Percentiles rank a stretch among this genome's conserved stretches.
Conservation (phyloP, 345 rosid genomes). For the Aegle marmelos region DNA sequence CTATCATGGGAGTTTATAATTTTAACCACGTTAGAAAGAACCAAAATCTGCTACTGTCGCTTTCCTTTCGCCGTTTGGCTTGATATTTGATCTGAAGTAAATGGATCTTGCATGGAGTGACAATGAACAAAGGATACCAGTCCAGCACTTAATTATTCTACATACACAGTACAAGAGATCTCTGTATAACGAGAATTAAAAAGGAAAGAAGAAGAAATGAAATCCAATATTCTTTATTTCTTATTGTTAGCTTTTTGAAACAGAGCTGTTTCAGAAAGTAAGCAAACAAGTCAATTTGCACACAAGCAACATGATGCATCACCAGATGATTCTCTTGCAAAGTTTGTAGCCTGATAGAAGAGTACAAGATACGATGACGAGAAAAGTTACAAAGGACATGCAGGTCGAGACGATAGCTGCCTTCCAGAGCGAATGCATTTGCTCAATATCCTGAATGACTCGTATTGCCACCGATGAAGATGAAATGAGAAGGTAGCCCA, state of each 20-base stretch:
- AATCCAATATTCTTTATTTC: not conserved
- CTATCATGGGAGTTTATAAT: not conserved
- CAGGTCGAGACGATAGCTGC: constrained; percentile 37
- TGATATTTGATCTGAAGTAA: not conserved
- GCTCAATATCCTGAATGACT: constrained; percentile 31
- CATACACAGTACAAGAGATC: not conserved
- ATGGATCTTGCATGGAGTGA: not conserved
- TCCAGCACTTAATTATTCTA: not conserved
- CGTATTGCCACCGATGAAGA: constrained; percentile 53
- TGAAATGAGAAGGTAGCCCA: constrained; percentile 64
- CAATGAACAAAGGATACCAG: not conserved
- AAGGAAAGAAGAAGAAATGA: not conserved
- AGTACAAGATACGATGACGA: constrained; percentile 37
- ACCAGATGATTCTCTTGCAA: constrained; percentile 79
- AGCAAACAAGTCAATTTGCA: not conserved
- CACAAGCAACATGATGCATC: constrained; percentile 4
- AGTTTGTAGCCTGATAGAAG: constrained; percentile 75
- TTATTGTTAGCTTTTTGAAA: not conserved
- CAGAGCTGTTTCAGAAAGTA: not conserved
- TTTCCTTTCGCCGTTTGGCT: not conserved
- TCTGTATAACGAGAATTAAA: not conserved
- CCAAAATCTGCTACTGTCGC: not conserved
- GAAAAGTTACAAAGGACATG: constrained; percentile 53
- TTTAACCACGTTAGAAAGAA: not conserved
- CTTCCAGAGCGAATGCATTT: constrained; percentile 35